phyloP scores from a whole-genome alignment of 768 basidiomycete genomes.

The Rhizopogon salebrosus region DNA sequence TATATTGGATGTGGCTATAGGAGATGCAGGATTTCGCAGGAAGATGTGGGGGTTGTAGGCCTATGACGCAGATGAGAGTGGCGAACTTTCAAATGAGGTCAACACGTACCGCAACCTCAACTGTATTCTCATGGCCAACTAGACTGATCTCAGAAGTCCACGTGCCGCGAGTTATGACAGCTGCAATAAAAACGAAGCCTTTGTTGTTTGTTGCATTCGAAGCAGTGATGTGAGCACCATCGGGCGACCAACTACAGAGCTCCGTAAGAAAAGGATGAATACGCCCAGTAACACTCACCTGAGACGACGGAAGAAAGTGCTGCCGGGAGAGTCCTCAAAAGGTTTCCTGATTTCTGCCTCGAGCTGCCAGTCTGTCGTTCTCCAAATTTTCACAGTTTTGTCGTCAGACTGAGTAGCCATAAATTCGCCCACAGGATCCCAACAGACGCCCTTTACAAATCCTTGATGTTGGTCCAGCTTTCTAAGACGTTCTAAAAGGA shows the following conservation, averaged over 20 bases:
- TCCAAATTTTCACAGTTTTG: constrained; percentile 94
- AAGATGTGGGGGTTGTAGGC: constrained; percentile 95
- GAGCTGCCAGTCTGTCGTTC: constrained; percentile 85
- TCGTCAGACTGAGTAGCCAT: constrained; percentile 98
- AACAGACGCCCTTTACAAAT: constrained; percentile 98
- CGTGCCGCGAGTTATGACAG: constrained; percentile 83
- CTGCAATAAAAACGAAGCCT: constrained; percentile 96
- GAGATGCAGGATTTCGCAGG: constrained; percentile 61
- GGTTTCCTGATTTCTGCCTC: constrained; percentile 85
- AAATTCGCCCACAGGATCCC: constrained; percentile 97
- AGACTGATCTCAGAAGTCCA: constrained; percentile 93
- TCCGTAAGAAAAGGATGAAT: neutral
- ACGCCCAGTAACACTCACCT: constrained; percentile 43
- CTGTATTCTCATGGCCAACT: constrained; percentile 95
- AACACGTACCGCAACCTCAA: constrained; percentile 82
- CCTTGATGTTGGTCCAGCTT: constrained; percentile 89
- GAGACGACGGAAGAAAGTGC: constrained; percentile 88
- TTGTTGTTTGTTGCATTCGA: constrained; percentile 96
- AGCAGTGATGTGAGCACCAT: constrained; percentile 96
- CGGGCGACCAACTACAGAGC: constrained; percentile 85
- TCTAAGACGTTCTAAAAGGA: constrained; percentile 61
- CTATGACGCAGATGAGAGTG: constrained; percentile 31
- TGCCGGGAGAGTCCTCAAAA: constrained; percentile 90
- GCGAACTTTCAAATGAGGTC: neutral
- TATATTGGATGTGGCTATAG: constrained; percentile 76